Percentiles rank a stretch among this genome's conserved stretches.
Evolutionary conservation across 768 basidiomycete genomes (phyloP).

Genomic region (Leucocoprinus leucothites): DNA sequence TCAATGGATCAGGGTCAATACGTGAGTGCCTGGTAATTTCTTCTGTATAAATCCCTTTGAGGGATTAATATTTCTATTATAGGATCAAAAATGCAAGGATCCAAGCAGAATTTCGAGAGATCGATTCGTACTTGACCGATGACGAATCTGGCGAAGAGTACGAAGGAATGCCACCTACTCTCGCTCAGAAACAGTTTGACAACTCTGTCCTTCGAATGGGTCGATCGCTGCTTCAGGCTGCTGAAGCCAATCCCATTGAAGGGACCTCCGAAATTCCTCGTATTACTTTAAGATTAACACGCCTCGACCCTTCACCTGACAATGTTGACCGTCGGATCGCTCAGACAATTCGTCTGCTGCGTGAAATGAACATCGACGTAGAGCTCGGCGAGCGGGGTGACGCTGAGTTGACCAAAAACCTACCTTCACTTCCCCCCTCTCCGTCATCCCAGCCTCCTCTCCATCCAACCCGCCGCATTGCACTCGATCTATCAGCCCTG

Average conservation of each 20-base stretch:
- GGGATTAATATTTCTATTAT: neutral
- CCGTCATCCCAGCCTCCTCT: slow-evolving; percentile 12
- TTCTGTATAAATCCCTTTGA: slow-evolving; percentile 3
- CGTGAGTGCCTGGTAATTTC: slow-evolving; percentile 46
- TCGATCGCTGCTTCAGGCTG: slow-evolving; percentile 61
- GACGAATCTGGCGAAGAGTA: slow-evolving; percentile 43
- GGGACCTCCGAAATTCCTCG: slow-evolving; percentile 35
- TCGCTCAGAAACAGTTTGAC: slow-evolving; percentile 54
- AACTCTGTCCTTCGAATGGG: slow-evolving; percentile 76
- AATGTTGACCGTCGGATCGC: slow-evolving; percentile 55
- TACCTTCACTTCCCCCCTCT: slow-evolving; percentile 1
- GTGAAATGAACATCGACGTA: slow-evolving; percentile 62
- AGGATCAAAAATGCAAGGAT: slow-evolving; percentile 79
- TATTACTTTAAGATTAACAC: slow-evolving; percentile 65
- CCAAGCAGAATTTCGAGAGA: slow-evolving; percentile 77
- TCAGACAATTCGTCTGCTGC: slow-evolving; percentile 53
- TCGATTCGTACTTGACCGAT: slow-evolving; percentile 76
- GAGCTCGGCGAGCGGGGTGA: slow-evolving; percentile 57
- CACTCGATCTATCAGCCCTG: slow-evolving; percentile 81
- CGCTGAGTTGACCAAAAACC: slow-evolving; percentile 18
- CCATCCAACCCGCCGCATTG: slow-evolving; percentile 57
- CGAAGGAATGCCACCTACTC: slow-evolving; percentile 25
- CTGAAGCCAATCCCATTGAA: slow-evolving; percentile 51
- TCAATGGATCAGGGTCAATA: slow-evolving; percentile 84
- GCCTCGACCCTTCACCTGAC: slow-evolving; percentile 43